phyloP scores from a whole-genome alignment of 1,139 yeast genomes.

The Candida buenavistaensis region DNA sequence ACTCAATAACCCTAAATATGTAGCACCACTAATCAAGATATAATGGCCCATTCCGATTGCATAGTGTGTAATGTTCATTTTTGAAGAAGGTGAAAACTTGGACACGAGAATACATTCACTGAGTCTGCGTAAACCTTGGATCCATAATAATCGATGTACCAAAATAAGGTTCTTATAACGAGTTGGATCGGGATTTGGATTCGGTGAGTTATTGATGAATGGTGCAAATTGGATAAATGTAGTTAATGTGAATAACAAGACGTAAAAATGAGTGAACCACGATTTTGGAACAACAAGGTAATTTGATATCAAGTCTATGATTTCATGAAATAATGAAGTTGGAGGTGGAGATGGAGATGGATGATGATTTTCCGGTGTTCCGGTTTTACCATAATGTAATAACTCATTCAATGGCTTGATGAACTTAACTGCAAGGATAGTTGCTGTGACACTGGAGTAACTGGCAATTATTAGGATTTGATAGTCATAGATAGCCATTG shows the following conservation, averaged over 20 bases:
- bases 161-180: slow-evolving; percentile 17
- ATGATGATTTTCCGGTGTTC: background rate
- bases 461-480: slow-evolving; percentile 1
- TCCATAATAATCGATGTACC: slow-evolving; percentile 21
- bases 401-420: slow-evolving; percentile 17
- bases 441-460: slow-evolving; percentile 6
- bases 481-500: slow-evolving; percentile 3
- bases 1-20: slow-evolving; percentile 17
- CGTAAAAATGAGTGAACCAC: slow-evolving; percentile 51
- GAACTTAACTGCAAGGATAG: slow-evolving; percentile 15
- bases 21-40: slow-evolving; percentile 26
- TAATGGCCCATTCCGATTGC: slow-evolving; percentile 73
- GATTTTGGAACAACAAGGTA: slow-evolving; percentile 46
- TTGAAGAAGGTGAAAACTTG: slow-evolving; percentile 47
- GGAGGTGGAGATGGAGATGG: background rate
- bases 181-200: too few species aligned
- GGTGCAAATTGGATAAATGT: slow-evolving; percentile 10
- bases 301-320: slow-evolving; percentile 9
- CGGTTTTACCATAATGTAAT: slow-evolving; percentile 22
- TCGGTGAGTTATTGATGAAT: too few species aligned
- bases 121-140: slow-evolving; percentile 67
- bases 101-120: slow-evolving; percentile 59
- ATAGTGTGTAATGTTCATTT: slow-evolving; percentile 77
- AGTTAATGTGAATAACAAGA: slow-evolving; percentile 23
- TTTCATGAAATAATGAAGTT: slow-evolving; percentile 2